Base-by-base conservation (phyloP, 2,329 filamentous ascomycete genomes). In the Gyromitra esculenta region DNA sequence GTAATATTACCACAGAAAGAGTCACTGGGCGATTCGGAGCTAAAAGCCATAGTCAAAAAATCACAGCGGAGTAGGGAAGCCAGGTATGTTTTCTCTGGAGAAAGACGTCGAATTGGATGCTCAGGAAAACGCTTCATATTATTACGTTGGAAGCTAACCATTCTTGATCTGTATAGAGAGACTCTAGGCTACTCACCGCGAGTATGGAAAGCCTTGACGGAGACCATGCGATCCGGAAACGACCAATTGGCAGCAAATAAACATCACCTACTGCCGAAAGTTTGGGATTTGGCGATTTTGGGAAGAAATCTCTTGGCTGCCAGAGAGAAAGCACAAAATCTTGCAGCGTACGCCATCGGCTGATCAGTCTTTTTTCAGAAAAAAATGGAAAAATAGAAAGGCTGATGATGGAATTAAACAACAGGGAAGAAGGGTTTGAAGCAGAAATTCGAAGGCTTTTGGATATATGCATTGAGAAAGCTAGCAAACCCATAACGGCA, bases 301-400 rank as follows among this genome's bases (percentile, higher is more conserved):
- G 80, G 79, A 57, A 78, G 80, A 50, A 81, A 81, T 71, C 66
- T 81, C 50, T 68, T 81, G 43, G 80, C 80, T 62, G 79, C 80
- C 25, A 81, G 80, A 54, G 80, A 81, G 73, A 79, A 74, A 57
- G 80, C 80, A 25, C 80, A 81, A 72, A 79, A 81, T 79, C 77
- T 81, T 66, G 79, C 80, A 65, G 80, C 80, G 68, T 79, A 79
- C 25, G 69, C n/a, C 21, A 9, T 48, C 45, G 8, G 54, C 25
- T 31, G 18, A 65, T 35, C 13, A 41, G 15, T 15, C 35, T n/a
- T n/a, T 39, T 11, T 25, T 6, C 41, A 2, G 9, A 6, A 41
- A 62, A 18, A 41, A 43, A 39, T 43, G 1, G 37, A 48, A 48
- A 21, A 25, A 21, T 25, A 1, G 41, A 18, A 21, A 35, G 21